Base-by-base conservation (phyloP, 108 stramenopile genomes). In the Skeletonema potamos region DNA sequence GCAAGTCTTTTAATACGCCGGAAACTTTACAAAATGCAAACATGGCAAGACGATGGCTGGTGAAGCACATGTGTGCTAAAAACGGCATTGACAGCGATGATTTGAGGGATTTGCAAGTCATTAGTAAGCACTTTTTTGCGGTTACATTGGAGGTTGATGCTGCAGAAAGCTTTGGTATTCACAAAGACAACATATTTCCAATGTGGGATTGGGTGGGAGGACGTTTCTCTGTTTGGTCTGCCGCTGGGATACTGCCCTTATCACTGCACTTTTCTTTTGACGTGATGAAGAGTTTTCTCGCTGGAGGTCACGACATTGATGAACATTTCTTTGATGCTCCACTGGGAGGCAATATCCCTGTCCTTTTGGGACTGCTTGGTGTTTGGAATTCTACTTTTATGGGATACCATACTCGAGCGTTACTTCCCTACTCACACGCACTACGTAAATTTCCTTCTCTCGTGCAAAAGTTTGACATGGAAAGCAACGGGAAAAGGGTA, bases 401-500 rank as follows among this genome's bases (percentile, higher is more conserved):
- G 89, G 98, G 97, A 22, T 94, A 99, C 76, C 73, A 78, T 27
- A 76, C 93, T 4, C 79, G 97, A 15, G 97, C 95, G 27, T 74
- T 99, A n/a, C 75, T 99, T 27, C 99, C 99, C 8, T 99, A 99
- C 77, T 70, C 89, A 0, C 86, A 96, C 66, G 92, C 97, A 6
- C 82, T 99, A 20, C 77, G 91, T 18, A 83, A 86, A 41, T 95
- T 99, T 70, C 96, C 99, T 2, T 91, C 96, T 9, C 91, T 97
- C 77, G 96, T 99, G 29, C 98, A 99, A 72, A 94, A 98, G 86
- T 92, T 98, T 46, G 97, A 98, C 76, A 99, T 99, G 99, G 97
- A 98, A 76, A 89, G 89, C 71, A 99, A 99, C 82, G 99, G 99
- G 17, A 99, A 99, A 91, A 80, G 94, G 7, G 97, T 96, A 0